Evolutionary conservation across 2,329 filamentous ascomycete genomes (phyloP), one percentile per base, ranked within the genome.

Genomic region (Cytospora piceae): DNA sequence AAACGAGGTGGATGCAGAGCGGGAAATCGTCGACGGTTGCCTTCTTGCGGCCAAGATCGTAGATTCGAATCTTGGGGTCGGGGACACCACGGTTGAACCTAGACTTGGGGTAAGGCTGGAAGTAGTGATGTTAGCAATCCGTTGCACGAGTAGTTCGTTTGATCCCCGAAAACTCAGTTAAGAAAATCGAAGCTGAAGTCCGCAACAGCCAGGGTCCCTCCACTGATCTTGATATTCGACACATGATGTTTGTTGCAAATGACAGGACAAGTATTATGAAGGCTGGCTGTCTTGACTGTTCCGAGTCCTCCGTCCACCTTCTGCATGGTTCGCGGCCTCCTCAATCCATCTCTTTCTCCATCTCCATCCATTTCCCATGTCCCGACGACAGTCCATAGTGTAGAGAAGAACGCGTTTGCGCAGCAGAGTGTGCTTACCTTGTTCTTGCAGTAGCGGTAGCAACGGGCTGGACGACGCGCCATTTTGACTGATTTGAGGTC

Each of bases 371-470:
- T 49, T 31, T 12, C 52, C 51, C 32, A 5, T 56, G 51, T 60
- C 52, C 46, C 61, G 20, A 52, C 46, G 22, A 37, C 9, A 39
- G 22, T 53, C 49, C 42, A 57, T 58, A 14, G 29, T 29, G 49
- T 31, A 39, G 24, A n/a, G 49, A 27, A 57, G 53, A 12, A 9
- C 20, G 46, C 61, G 29, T 55, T 53, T 32, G 32, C 34, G 34
- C 34, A 37, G 34, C 37, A 63, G 49, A 20, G 60, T 60, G 53
- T 58, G 83, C 90, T 84, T 81, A 96, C 93, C 93, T 97, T 97
- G 91, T 98, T 99, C 93, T 99, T 99, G 94, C 95, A 99, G 92
- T 99, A 99, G 81, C 95, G 91, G 90, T 97, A 99, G 87, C 95
- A 99, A 87, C 95, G 92, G 80, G 95, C 95, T 80, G 95, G 95